Percentiles rank a stretch among this genome's conserved stretches.
These are phyloP conservation scores for Hemisphaericaspora subhashii DNA, from an alignment of 1,139 yeast species.

Conservation along the genomic window DNA sequence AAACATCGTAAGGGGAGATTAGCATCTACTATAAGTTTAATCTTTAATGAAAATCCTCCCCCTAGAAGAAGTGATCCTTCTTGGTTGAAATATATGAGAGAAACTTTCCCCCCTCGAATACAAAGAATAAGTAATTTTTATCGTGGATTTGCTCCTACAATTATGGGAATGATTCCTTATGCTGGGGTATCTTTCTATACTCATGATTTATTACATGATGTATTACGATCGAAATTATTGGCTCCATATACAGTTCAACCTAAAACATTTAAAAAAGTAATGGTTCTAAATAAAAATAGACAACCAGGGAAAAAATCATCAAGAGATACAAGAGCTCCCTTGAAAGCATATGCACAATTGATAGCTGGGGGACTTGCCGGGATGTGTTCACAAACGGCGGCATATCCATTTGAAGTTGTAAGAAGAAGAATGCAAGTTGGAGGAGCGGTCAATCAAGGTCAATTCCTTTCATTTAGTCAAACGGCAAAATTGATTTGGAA, in stretches of 20 bases:
- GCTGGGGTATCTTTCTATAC: constrained; percentile 97
- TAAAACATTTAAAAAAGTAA: constrained; percentile 4
- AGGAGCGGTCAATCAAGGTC: constrained; percentile 69
- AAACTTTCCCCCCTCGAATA: constrained; percentile 33
- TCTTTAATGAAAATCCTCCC: constrained; percentile 65
- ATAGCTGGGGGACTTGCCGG: constrained; percentile 96
- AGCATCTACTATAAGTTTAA: constrained; percentile 49
- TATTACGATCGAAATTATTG: constrained; percentile 60
- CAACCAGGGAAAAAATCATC: constrained; percentile 21
- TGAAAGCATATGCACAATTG: constrained; percentile 88
- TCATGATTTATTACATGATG: constrained; percentile 87
- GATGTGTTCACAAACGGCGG: constrained; percentile 91
- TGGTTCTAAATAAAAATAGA: constrained; percentile 8
- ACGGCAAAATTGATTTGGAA: constrained; percentile 59
- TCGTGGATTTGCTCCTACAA: constrained; percentile 92
- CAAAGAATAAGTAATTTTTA: constrained; percentile 70
- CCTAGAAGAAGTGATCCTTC: constrained; percentile 35
- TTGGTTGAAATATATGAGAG: constrained; percentile 37
- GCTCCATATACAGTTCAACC: constrained; percentile 56
- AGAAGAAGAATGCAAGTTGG: constrained; percentile 96
- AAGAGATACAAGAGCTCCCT: constrained; percentile 62
- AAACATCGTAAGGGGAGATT: constrained; percentile 52
- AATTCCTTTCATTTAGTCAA: constrained; percentile 52
- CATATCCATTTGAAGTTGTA: constrained; percentile 94
- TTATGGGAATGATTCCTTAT: constrained; percentile 93